Evolutionary conservation across 2,329 filamentous ascomycete species (phyloP), one percentile per base, ranked within the genome.

Genomic region (Arthroderma sp.): DNA sequence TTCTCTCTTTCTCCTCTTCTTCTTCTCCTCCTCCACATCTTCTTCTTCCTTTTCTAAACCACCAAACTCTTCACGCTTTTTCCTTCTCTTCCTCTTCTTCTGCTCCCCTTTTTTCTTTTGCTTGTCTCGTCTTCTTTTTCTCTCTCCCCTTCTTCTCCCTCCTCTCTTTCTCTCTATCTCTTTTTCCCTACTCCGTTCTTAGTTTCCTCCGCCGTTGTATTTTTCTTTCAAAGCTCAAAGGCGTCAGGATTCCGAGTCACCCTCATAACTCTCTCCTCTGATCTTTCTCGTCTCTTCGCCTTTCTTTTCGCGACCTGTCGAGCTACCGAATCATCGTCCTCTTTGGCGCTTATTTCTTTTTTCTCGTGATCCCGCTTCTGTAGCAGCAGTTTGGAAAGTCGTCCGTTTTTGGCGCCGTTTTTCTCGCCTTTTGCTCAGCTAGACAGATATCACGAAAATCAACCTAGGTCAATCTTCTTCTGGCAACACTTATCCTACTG

Each of bases 221-320:
- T 22, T 22, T 22, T 22, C 15, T 22, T 22, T 22, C 15, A 22
- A 22, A 22, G 15, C 15, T 22, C 15, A 22, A 22, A 22, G 15
- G 15, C 15, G 15, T 22, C 15, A 22, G 15, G 15, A 22, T 22
- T 22, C 15, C 15, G 15, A 22, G 15, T 22, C 15, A 22, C 15
- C 15, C 15, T 22, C 15, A 22, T 22, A 22, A 22, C 15, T 40
- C 34, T 37, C 36, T 38, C 38, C 34, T 47, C 53, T 51, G 42
- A 52, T 53, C 49, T 47, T 43, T 48, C 42, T 48, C 48, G 53
- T 55, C 52, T 57, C 55, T 58, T 55, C 56, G 51, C 55, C 51
- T 48, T 52, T 50, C 52, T 8, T 34, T 11, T 11, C 32, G 32
- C 32, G 8, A 9, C 2, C 32, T 34, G 8, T 34, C 32, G 8